Base-by-base conservation (phyloP, 2,329 filamentous ascomycete genomes). In the Blumeria graminis region DNA sequence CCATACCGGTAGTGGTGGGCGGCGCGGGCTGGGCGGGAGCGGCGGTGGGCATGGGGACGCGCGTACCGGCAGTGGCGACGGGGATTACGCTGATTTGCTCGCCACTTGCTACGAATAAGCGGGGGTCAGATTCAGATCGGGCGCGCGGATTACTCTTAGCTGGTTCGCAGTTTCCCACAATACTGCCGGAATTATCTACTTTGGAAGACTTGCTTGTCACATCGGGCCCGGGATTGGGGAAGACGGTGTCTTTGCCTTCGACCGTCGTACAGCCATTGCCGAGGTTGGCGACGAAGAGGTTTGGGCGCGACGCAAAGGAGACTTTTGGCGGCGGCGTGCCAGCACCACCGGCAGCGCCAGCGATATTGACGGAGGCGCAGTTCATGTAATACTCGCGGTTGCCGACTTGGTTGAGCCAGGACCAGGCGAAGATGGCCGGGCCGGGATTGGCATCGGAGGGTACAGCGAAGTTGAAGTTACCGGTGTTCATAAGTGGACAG, bases 381-480 rank as follows among this genome's bases (percentile, higher is more conserved):
- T 81, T 78, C 76, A 80, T 80, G 69, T 83, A 83, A 71, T 80
- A 79, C 62, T 82, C 79, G 16, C 78, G 71, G 62, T 81, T 81
- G 1, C 78, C 78, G 32, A 76, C 62, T 57, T 71, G 69, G 64
- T 79, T 79, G 65, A 76, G 77, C 74, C 75, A 77, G 4, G 73
- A 76, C 80, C 79, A 67, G 0, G 62, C 61, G 18, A 67, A 64
- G 8, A 67, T 53, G 1, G 64, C 63, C 0, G 22, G 16, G 14
- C 62, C 63, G 18, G 58, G 55, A 13, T 58, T 58, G 14, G 60
- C 61, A 52, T 67, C 65, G 0, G 61, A 60, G 3, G 65, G 65
- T 33, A 66, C 56, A 6, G 59, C 62, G 56, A 67, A 65, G 18
- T 61, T 55, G 50, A 70, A 62, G 28, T 51, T 56, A 28, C 58